Evolutionary conservation across 805 yeast genomes (phyloP), one percentile per base, ranked within the genome.

Genomic region (Zygoascus flipseniorum): DNA sequence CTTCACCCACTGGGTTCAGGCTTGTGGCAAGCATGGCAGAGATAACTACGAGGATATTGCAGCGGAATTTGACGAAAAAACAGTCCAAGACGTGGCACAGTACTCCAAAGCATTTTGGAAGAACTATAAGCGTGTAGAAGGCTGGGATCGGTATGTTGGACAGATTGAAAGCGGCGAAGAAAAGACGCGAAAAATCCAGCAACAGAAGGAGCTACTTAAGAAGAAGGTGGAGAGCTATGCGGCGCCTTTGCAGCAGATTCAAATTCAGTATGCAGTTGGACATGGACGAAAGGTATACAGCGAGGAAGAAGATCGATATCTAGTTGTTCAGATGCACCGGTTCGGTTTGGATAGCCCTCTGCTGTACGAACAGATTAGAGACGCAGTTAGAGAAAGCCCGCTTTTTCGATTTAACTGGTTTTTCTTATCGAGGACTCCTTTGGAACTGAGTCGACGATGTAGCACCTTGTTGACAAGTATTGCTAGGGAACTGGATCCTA

Each of bases 161-260:
- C 92, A 83, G 62, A 88, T 93, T 56, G 96, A 89, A 63, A 76
- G 79, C 2, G 99, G 98, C 14, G 98, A 93, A 65, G 96, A 89
- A 56, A 85, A 79, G 66, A 77, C 86, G 26, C 73, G 80, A 47
- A 82, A 80, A 61, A 65, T 77, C 9, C 78, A 77, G 60, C 70
- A 82, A 32, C 97, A 89, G 63, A 86, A 82, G 65, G 96, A 87
- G 67, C 78, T 88, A 18, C 72, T 93, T 52, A 79, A 90, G 62
- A 74, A 85, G 56, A 90, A 92, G 67, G 70, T 93, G 31, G 77
- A 85, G 20, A 76, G 77, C 57, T 87, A 83, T 67, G 71, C 73
- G 42, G 82, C 82, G 57, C 99, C 99, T 11, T 71, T 92, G 58
- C 86, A 85, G 66, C 95, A 92, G 60, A 72, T 92, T 58, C 75